phyloP scores from a whole-genome alignment of 1,284 basidiomycete species.

The Wolfiporia cocos region DNA sequence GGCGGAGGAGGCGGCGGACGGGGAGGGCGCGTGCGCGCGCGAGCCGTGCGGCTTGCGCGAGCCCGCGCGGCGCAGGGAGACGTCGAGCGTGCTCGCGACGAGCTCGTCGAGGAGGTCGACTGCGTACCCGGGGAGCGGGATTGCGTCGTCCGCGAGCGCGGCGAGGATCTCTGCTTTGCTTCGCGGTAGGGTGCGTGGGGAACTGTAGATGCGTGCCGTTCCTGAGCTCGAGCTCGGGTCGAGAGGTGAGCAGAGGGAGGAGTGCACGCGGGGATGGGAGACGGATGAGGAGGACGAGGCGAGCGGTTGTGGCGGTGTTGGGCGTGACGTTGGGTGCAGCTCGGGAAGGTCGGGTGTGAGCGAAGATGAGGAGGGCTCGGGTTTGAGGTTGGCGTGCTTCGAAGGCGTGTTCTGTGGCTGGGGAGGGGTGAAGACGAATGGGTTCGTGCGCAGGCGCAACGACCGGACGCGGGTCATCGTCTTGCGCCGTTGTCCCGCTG shows the following conservation, averaged over 20 bases:
- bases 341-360: not conserved
- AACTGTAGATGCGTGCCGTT: constrained; percentile 16
- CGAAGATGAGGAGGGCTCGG: not conserved
- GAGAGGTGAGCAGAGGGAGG: constrained; percentile 2
- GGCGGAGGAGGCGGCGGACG: no score
- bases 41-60: no score
- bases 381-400: not conserved
- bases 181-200: constrained; percentile 10
- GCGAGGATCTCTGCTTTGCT: constrained; percentile 15
- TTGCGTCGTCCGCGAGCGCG: constrained; percentile 10
- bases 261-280: constrained; percentile 1
- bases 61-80: no score
- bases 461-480: constrained; percentile 18
- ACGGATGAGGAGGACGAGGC: not conserved
- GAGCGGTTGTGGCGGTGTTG: not conserved
- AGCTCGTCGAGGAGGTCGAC: constrained; percentile 19
- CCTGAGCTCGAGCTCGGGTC: constrained; percentile 7
- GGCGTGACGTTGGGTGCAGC: not conserved
- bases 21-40: no score
- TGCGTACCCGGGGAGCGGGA: constrained; percentile 19
- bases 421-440: no score
- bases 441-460: constrained; percentile 15
- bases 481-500: constrained; percentile 8
- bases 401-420: no score
- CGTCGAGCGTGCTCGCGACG: constrained; percentile 13